Evolutionary conservation across 106 monocot species (phyloP).

Genomic region (Allium cepa): DNA sequence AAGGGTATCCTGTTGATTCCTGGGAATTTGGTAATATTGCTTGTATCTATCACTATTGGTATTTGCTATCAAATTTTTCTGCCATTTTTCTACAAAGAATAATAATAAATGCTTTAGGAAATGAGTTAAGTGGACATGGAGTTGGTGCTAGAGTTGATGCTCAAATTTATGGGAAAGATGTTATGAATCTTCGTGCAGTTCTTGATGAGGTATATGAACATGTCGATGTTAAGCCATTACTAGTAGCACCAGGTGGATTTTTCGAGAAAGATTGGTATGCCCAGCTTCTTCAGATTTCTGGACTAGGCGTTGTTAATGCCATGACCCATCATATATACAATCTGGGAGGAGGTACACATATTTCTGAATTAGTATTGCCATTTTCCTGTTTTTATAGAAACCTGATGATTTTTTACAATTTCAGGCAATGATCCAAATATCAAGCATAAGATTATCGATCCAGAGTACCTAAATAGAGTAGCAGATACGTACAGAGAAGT

Average conservation of each 20-base stretch:
- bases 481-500: constrained; percentile 58
- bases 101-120: constrained; percentile 41
- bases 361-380: background rate
- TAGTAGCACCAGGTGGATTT: constrained; percentile 95
- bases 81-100: background rate
- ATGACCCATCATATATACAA: constrained; percentile 92
- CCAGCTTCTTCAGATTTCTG: constrained; percentile 71
- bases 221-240: constrained; percentile 26
- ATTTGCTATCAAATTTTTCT: too few species aligned
- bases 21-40: constrained; percentile 89
- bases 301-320: constrained; percentile 56
- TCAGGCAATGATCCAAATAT: constrained; percentile 68
- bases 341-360: constrained; percentile 61
- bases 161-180: constrained; percentile 62
- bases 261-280: constrained; percentile 74
- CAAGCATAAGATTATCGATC: constrained; percentile 47
- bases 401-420: constrained; percentile 9
- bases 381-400: background rate
- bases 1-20: constrained; percentile 78
- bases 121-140: constrained; percentile 85
- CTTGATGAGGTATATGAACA: constrained; percentile 47
- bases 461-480: constrained; percentile 41
- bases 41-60: background rate
- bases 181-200: constrained; percentile 46
- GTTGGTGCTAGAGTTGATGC: constrained; percentile 57